Conservation (phyloP, 2,329 filamentous ascomycete species). For the Aspergillus texensis region DNA sequence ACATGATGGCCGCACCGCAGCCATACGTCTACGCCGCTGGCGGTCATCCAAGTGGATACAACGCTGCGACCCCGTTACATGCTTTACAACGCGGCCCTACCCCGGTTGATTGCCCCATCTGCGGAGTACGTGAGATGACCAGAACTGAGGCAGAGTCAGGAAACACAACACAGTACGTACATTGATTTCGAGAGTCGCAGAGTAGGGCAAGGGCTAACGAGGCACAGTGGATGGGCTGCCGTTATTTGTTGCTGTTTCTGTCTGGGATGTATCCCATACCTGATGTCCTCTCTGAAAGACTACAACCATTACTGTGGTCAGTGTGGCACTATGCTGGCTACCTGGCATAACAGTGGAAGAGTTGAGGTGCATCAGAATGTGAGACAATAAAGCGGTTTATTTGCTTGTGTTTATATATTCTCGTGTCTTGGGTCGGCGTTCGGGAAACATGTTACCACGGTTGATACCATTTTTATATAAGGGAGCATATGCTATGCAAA, state of each 20-base stretch:
- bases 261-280: constrained; percentile 53
- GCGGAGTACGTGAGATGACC: constrained; percentile 43
- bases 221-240: constrained; percentile 48
- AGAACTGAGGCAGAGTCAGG: constrained; percentile 25
- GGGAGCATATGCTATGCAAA: neutral
- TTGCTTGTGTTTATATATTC: neutral
- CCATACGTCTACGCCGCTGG: constrained; percentile 2
- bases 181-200: no score
- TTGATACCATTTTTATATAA: neutral
- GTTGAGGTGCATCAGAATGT: constrained; percentile 44
- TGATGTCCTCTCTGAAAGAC: constrained; percentile 52
- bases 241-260: constrained; percentile 47
- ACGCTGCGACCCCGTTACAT: constrained; percentile 27
- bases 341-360: constrained; percentile 53
- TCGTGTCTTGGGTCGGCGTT: neutral
- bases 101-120: constrained; percentile 53
- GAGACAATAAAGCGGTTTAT: neutral
- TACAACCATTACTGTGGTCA: constrained; percentile 52
- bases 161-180: constrained; percentile 33
- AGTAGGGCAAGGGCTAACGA: neutral
- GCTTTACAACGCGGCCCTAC: constrained; percentile 36
- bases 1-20: neutral
- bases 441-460: neutral
- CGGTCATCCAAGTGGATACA: constrained; percentile 27
- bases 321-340: constrained; percentile 50